A percentile compares a stretch with the other conserved stretches of the same genome.
These are phyloP conservation scores for Kodamaea laetipori DNA, from an alignment of 805 yeast genomes.

Conservation along the genomic window DNA sequence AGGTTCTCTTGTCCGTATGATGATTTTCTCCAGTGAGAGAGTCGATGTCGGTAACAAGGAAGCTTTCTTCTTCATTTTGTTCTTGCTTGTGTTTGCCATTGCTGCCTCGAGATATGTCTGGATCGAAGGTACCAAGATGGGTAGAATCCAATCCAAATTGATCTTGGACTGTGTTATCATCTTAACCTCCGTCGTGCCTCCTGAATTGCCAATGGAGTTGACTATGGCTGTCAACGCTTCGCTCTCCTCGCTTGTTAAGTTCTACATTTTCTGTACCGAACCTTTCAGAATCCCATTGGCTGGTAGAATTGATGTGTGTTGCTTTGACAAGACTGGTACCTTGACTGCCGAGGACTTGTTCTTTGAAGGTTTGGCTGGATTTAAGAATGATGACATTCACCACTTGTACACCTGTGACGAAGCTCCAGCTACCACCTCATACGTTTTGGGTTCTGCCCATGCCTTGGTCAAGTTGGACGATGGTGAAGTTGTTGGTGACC, in stretches of 20 bases:
- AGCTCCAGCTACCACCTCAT: conserved; percentile 68
- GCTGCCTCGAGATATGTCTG: conserved; percentile 98
- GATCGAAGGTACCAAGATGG: conserved; percentile 96
- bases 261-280: conserved; percentile 93
- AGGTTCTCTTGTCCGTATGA: conserved; percentile 94
- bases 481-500: conserved; percentile 98
- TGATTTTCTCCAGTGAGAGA: conserved; percentile 96
- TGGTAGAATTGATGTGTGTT: conserved; percentile 96
- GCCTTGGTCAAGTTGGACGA: conserved; percentile 93
- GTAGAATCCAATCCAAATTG: conserved; percentile 90
- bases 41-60: conserved; percentile 95
- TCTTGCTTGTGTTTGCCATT: conserved; percentile 86
- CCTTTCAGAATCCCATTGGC: conserved; percentile 98
- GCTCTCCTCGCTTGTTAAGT: conserved; percentile 81
- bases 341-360: conserved; percentile 95
- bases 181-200: conserved; percentile 97
- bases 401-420: conserved; percentile 57
- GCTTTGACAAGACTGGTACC: conserved; percentile 98
- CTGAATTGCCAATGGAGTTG: conserved; percentile 98
- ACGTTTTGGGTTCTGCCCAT: conserved; percentile 91
- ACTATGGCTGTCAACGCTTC: conserved; percentile 97
- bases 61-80: conserved; percentile 88
- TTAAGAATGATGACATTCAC: conserved; percentile 49
- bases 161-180: conserved; percentile 94
- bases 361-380: conserved; percentile 94